phyloP scores from a whole-genome alignment of 768 basidiomycete species.

The Chalciporus sphaerocephalus region DNA sequence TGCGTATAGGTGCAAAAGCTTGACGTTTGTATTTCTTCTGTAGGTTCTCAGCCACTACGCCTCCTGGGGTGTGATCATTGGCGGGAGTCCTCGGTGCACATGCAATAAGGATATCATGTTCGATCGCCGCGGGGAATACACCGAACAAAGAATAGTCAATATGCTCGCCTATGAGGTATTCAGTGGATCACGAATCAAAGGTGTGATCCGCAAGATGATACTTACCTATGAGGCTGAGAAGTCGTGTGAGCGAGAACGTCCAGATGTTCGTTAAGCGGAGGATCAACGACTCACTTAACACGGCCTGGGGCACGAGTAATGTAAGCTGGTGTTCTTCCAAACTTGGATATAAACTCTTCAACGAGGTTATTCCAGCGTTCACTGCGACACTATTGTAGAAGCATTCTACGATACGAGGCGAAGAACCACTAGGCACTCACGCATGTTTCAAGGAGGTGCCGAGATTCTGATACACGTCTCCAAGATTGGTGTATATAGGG shows the following conservation, averaged over 20 bases:
- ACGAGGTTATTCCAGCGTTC: constrained; percentile 59
- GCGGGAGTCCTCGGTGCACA: constrained; percentile 43
- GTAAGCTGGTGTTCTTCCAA: constrained; percentile 62
- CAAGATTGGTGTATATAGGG: constrained; percentile 56
- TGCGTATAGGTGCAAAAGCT: constrained; percentile 52
- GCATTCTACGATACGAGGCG: not conserved
- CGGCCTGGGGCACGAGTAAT: constrained; percentile 78
- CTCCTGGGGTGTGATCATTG: constrained; percentile 39
- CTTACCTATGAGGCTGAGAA: constrained; percentile 34
- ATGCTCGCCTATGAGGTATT: constrained; percentile 58
- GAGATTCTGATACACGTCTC: constrained; percentile 50
- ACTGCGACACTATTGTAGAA: constrained; percentile 18
- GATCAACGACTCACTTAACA: constrained; percentile 53
- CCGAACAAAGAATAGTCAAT: constrained; percentile 84
- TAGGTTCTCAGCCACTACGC: constrained; percentile 60
- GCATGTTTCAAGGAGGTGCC: constrained; percentile 54
- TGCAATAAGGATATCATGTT: constrained; percentile 79
- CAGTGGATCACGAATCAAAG: not conserved
- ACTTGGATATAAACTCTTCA: constrained; percentile 57
- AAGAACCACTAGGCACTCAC: constrained; percentile 17
- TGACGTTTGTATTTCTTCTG: constrained; percentile 55
- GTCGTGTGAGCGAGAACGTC: not conserved
- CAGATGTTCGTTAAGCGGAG: too few relatives aligned
- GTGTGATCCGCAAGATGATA: not conserved
- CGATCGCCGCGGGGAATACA: constrained; percentile 80